Percentiles rank a stretch among this genome's conserved stretches.
Evolutionary conservation across 352 stramenopile genomes (phyloP).

Genomic region (Pythium utonaiense): DNA sequence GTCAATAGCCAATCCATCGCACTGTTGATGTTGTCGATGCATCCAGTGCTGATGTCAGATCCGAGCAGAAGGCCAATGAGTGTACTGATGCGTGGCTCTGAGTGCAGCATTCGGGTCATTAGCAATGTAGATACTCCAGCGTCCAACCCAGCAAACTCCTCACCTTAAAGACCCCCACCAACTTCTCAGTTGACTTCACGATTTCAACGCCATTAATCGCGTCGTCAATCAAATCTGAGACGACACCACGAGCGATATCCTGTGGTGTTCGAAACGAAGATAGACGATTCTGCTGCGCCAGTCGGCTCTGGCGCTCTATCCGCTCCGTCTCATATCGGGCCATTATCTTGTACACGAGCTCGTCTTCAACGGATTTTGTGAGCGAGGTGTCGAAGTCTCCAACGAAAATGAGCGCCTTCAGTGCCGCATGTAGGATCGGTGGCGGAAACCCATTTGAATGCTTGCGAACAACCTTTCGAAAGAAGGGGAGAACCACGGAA

Average conservation of each 20-base stretch:
- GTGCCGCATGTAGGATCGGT: slow-evolving; percentile 51
- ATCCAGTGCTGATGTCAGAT: slow-evolving; percentile 42
- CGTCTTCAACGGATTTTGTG: slow-evolving; percentile 62
- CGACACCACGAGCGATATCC: slow-evolving; percentile 35
- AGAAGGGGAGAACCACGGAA: slow-evolving; percentile 51
- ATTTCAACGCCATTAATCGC: slow-evolving; percentile 62
- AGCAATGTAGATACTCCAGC: background rate
- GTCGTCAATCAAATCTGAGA: slow-evolving; percentile 55
- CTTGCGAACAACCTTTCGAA: slow-evolving; percentile 69
- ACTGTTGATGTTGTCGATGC: slow-evolving; percentile 34
- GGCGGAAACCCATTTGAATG: slow-evolving; percentile 34
- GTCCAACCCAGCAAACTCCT: background rate
- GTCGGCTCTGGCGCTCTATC: slow-evolving; percentile 13
- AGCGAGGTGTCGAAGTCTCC: slow-evolving; percentile 66
- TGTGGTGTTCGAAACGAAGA: slow-evolving; percentile 13
- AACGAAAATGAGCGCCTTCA: slow-evolving; percentile 77
- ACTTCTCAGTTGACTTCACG: slow-evolving; percentile 55
- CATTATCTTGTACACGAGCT: slow-evolving; percentile 76
- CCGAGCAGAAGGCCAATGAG: slow-evolving; percentile 52
- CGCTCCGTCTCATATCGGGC: slow-evolving; percentile 50
- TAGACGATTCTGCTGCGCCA: slow-evolving; percentile 11
- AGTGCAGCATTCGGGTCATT: background rate
- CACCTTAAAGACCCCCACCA: slow-evolving; percentile 79
- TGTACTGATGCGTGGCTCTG: slow-evolving; percentile 75
- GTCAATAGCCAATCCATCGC: no score